These are phyloP conservation scores for Arabidopsis suecica DNA, from an alignment of 345 rosid genomes.

Conservation along the genomic window DNA sequence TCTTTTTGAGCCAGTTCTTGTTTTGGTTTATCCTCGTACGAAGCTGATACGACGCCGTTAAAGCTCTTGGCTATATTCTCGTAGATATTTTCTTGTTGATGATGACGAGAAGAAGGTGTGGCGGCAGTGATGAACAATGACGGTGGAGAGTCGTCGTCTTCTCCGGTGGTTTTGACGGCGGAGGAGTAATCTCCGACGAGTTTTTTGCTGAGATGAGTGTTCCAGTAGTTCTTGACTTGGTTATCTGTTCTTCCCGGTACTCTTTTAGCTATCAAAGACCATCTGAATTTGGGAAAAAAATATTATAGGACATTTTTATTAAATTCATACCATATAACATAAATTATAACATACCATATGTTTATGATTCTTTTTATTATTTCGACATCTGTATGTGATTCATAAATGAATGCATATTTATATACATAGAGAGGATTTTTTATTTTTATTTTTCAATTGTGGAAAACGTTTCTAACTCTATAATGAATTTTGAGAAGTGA, in stretches of 20 bases:
- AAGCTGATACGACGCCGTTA: not conserved
- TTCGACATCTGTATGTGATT: not conserved
- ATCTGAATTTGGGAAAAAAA: conserved; percentile 36
- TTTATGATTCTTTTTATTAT: too few species aligned
- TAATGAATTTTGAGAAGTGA: not conserved
- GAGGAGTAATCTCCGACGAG: conserved; percentile 38
- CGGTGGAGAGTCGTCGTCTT: conserved; percentile 21
- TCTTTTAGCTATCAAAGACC: conserved; percentile 69
- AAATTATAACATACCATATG: not conserved
- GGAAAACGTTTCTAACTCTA: not conserved
- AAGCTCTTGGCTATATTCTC: conserved; percentile 34
- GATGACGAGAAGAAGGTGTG: conserved; percentile 62
- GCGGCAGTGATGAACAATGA: conserved; percentile 51
- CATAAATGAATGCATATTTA: not conserved
- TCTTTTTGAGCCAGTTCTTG: conserved; percentile 16
- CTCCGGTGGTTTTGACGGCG: conserved; percentile 19
- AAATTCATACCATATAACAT: not conserved
- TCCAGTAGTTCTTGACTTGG: conserved; percentile 70
- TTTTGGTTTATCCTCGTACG: conserved; percentile 9
- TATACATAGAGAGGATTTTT: not conserved
- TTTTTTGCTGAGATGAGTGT: conserved; percentile 56
- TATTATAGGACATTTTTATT: not conserved
- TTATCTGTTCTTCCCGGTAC: conserved; percentile 70
- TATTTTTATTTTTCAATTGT: not conserved
- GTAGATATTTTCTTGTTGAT: conserved; percentile 58